Percentiles rank a stretch among this genome's conserved stretches.
These are phyloP conservation scores for Linderniella brevidens DNA, from an alignment of 257 asterid genomes.

Conservation along the genomic window DNA sequence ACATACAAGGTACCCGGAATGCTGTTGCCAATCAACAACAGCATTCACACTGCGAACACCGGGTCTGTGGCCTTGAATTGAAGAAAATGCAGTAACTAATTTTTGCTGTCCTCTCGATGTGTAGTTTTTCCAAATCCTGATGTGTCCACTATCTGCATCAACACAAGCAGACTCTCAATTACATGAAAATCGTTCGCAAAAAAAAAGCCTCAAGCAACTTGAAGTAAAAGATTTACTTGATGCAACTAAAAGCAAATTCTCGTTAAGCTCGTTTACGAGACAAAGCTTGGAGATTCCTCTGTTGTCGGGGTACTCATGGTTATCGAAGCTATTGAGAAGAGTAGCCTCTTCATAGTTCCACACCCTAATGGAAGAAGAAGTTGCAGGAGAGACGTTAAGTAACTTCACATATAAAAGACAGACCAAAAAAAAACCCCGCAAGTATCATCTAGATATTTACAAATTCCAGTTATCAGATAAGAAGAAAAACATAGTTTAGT, in stretches of 20 bases:
- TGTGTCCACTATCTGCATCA: constrained; percentile 66
- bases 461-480: too few species aligned
- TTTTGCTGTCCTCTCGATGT: constrained; percentile 54
- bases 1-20: constrained; percentile 61
- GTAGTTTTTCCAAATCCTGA: constrained; percentile 93
- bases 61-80: constrained; percentile 81
- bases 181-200: neutral
- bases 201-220: constrained; percentile 1
- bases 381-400: neutral
- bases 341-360: constrained; percentile 70
- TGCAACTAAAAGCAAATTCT: constrained; percentile 91
- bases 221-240: constrained; percentile 48
- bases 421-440: too few species aligned
- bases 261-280: constrained; percentile 82
- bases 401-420: too few species aligned
- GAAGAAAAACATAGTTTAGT: too few species aligned
- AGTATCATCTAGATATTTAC: too few species aligned
- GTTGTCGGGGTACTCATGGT: constrained; percentile 79
- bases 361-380: constrained; percentile 22
- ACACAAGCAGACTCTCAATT: constrained; percentile 7
- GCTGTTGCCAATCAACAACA: constrained; percentile 99
- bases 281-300: constrained; percentile 82
- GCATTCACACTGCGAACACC: constrained; percentile 81
- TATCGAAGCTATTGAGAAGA: constrained; percentile 71
- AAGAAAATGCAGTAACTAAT: constrained; percentile 75